Percentiles rank a stretch among this genome's conserved stretches.
Evolutionary conservation across 2,329 filamentous ascomycete species (phyloP).

Genomic region (Apiospora malaysiana): DNA sequence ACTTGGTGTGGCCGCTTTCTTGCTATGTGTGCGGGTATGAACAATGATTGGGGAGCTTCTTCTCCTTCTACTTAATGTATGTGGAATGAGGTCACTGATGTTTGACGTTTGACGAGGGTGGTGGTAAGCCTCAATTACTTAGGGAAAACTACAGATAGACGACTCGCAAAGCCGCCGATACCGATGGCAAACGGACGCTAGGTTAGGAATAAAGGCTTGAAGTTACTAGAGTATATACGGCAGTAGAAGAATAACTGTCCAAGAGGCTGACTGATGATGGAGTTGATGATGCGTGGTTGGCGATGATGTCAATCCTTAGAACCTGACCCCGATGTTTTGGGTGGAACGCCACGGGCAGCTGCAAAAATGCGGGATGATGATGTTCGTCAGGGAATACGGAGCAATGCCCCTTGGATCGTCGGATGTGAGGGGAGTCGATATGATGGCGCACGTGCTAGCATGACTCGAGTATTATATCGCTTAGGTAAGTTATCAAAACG

Average conservation of each 20-base stretch:
- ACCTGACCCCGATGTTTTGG: neutral
- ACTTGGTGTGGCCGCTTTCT: neutral
- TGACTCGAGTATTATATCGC: neutral
- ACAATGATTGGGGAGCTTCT: neutral
- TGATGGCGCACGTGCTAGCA: neutral
- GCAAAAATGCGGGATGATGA: neutral
- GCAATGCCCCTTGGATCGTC: neutral
- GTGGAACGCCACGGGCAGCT: neutral
- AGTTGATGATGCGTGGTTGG: neutral
- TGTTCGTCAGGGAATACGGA: constrained; percentile 12
- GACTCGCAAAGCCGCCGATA: neutral
- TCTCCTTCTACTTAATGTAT: neutral
- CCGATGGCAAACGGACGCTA: neutral
- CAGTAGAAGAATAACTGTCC: too few species aligned
- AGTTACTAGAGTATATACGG: too few species aligned
- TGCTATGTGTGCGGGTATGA: neutral
- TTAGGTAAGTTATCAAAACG: neutral
- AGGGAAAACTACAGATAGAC: neutral
- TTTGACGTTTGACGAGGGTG: neutral
- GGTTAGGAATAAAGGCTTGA: too few species aligned
- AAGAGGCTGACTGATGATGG: neutral
- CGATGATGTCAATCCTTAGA: neutral
- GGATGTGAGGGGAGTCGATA: neutral
- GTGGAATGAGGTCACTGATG: neutral
- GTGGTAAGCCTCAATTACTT: neutral